A percentile compares a stretch with the other conserved stretches of the same genome.
Conservation (phyloP, 2,329 filamentous ascomycete genomes). For the Raffaelea albimanens region DNA sequence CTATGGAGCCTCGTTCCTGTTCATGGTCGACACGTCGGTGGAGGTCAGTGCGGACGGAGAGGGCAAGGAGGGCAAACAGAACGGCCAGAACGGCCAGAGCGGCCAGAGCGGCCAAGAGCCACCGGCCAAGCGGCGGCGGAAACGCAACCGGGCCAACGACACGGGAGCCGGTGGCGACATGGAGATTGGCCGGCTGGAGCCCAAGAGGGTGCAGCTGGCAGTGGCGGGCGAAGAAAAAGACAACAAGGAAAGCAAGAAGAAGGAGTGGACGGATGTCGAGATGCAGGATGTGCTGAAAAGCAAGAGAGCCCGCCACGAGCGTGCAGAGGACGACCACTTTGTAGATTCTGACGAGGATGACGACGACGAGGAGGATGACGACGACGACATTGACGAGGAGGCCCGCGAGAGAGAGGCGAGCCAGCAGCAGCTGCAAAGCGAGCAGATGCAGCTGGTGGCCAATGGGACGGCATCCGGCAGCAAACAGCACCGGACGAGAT, state of each 20-base stretch:
- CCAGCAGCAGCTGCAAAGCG: constrained; percentile 8
- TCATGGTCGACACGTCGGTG: constrained; percentile 79
- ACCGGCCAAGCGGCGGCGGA: constrained; percentile 21
- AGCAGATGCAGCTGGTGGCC: not conserved
- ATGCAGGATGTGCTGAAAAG: constrained; percentile 15
- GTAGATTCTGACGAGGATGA: constrained; percentile 21
- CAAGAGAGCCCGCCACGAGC: constrained; percentile 12
- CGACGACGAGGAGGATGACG: constrained; percentile 1
- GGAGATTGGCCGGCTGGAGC: constrained; percentile 33
- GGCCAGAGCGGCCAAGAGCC: not conserved
- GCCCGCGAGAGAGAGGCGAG: constrained; percentile 16
- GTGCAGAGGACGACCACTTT: constrained; percentile 19
- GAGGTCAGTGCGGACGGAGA: constrained; percentile 29
- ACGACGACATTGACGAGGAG: constrained; percentile 15
- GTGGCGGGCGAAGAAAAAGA: constrained; percentile 5
- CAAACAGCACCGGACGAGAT: constrained; percentile 21
- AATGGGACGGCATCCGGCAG: no score
- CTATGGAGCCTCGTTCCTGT: constrained; percentile 77
- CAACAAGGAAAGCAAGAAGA: constrained; percentile 26
- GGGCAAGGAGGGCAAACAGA: not conserved
- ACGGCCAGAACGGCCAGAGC: no score
- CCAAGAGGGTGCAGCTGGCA: constrained; percentile 31
- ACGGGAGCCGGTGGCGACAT: constrained; percentile 46
- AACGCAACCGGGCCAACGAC: constrained; percentile 44
- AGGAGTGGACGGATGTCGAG: constrained; percentile 24